Conservation (phyloP, 2,329 filamentous ascomycete species). For the Ceratocystis papillata region DNA sequence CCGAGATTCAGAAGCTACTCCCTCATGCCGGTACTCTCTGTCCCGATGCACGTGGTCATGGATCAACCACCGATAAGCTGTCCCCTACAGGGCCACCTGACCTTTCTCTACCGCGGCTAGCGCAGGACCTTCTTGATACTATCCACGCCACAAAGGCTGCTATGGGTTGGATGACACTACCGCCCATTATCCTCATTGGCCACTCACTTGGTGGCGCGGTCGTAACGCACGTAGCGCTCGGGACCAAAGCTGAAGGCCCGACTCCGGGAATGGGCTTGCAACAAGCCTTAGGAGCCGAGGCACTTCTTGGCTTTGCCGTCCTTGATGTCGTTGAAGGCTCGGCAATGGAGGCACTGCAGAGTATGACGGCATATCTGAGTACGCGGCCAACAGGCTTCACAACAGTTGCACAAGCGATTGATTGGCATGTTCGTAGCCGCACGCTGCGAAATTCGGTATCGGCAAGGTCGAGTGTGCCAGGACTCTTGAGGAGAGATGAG, state of each 20-base stretch:
- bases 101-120: constrained; percentile 61
- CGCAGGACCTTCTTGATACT: constrained; percentile 59
- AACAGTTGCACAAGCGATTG: constrained; percentile 68
- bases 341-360: constrained; percentile 85
- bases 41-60: constrained; percentile 78
- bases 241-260: constrained; percentile 62
- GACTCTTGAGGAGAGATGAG: constrained; percentile 50
- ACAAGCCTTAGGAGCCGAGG: constrained; percentile 45
- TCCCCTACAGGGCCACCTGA: constrained; percentile 35
- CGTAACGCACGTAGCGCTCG: constrained; percentile 64
- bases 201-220: constrained; percentile 91
- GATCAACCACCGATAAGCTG: constrained; percentile 46
- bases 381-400: constrained; percentile 69
- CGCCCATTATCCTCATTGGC: constrained; percentile 70
- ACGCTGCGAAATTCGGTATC: constrained; percentile 75
- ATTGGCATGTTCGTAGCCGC: constrained; percentile 85
- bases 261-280: constrained; percentile 38
- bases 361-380: constrained; percentile 85
- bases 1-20: constrained; percentile 64
- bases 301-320: constrained; percentile 74
- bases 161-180: constrained; percentile 64
- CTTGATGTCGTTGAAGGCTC: constrained; percentile 94
- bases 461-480: constrained; percentile 80
- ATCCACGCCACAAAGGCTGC: constrained; percentile 54
- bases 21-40: constrained; percentile 76